These are phyloP conservation scores for Jamesozyma spencerorum DNA, from an alignment of 805 yeast genomes.

Conservation along the genomic window DNA sequence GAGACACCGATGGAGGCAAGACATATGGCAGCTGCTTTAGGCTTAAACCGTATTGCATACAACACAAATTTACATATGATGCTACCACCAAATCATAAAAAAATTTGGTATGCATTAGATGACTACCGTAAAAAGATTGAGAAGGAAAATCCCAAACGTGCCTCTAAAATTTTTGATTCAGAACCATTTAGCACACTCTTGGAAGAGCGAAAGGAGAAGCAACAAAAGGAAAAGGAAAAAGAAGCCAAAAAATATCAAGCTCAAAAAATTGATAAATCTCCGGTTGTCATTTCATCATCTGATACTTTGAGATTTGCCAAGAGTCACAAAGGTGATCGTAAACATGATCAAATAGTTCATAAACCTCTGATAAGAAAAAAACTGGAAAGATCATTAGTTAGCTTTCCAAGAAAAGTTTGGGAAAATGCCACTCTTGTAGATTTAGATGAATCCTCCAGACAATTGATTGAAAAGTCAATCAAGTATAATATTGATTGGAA, in stretches of 20 bases:
- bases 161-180: conserved; percentile 45
- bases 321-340: background rate
- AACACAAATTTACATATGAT: conserved; percentile 81
- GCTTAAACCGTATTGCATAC: conserved; percentile 67
- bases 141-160: conserved; percentile 38
- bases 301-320: background rate
- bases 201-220: conserved; percentile 43
- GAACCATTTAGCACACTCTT: conserved; percentile 70
- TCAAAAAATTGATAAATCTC: conserved; percentile 40
- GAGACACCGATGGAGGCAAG: conserved; percentile 84
- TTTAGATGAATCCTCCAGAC: conserved; percentile 54
- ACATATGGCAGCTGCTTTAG: conserved; percentile 83
- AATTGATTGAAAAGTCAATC: conserved; percentile 52
- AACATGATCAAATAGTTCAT: background rate
- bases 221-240: conserved; percentile 38
- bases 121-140: conserved; percentile 43
- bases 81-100: conserved; percentile 72
- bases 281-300: conserved; percentile 34
- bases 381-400: conserved; percentile 12
- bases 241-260: conserved; percentile 40
- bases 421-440: conserved; percentile 59
- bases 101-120: conserved; percentile 69
- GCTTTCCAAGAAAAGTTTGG: conserved; percentile 52
- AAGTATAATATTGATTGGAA: conserved; percentile 50
- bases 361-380: background rate